Percentiles rank a stretch among this genome's conserved stretches.
These are phyloP conservation scores for Arthrobotrys megalospora DNA, from an alignment of 2,329 filamentous ascomycete genomes.

Conservation along the genomic window DNA sequence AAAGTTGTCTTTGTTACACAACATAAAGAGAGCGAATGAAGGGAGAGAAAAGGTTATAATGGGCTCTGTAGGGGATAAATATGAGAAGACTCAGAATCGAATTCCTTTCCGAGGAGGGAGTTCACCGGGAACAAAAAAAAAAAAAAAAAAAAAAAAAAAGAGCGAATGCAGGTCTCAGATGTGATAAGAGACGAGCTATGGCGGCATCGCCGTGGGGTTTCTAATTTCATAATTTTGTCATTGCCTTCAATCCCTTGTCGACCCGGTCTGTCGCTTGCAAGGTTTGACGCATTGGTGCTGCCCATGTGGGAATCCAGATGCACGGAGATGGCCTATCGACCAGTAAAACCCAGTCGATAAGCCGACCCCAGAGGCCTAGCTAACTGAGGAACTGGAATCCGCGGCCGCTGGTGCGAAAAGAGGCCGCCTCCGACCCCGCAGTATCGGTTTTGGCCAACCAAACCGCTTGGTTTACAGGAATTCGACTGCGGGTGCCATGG, in stretches of 20 bases:
- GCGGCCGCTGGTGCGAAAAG: conserved; percentile 27
- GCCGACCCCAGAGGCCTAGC: conserved; percentile 15
- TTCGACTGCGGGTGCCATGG: conserved; percentile 23
- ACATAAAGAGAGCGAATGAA: conserved; percentile 21
- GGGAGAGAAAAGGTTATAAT: conserved; percentile 18
- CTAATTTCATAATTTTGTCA: conserved; percentile 38
- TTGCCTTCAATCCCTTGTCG: conserved; percentile 8
- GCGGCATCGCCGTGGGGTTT: conserved; percentile 50
- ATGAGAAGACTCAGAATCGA: conserved; percentile 30
- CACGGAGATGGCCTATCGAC: conserved; percentile 55
- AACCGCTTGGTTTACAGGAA: conserved; percentile 1
- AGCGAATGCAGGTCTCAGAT: conserved; percentile 59
- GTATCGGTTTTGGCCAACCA: conserved; percentile 17
- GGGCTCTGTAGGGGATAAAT: conserved; percentile 3
- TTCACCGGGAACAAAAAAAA: conserved; percentile 43
- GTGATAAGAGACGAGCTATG: conserved; percentile 39
- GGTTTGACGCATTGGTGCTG: conserved; percentile 39
- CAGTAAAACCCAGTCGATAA: conserved; percentile 58
- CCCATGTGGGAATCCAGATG: conserved; percentile 31
- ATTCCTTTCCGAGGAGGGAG: conserved; percentile 43
- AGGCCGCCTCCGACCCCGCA: conserved; percentile 33
- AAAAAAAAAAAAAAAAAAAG: no score
- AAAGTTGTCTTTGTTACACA: conserved; percentile 29
- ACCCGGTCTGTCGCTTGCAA: conserved; percentile 20
- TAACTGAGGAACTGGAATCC: neutral